These are phyloP conservation scores for Tulasnella sp. DNA, from an alignment of 768 basidiomycete species.

Conservation along the genomic window DNA sequence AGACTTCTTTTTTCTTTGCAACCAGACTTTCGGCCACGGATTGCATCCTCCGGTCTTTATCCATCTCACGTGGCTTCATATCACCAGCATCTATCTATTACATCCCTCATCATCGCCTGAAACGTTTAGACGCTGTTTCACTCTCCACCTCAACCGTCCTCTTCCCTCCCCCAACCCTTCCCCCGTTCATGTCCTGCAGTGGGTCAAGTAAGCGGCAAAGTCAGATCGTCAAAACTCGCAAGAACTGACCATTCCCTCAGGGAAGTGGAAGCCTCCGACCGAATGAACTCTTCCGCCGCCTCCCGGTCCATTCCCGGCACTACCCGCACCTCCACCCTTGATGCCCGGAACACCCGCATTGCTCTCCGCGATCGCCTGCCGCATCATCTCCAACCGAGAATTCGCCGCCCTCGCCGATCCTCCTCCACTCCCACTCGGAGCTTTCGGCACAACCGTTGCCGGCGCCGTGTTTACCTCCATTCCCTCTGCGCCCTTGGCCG, in stretches of 20 bases:
- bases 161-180: background rate
- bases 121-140: background rate
- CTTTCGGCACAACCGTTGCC: background rate
- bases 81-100: background rate
- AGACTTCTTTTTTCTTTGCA: too few relatives aligned
- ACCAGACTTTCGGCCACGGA: too few relatives aligned
- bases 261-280: background rate
- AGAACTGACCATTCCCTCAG: background rate
- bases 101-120: background rate
- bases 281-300: background rate
- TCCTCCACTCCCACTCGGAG: background rate
- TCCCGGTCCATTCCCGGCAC: background rate
- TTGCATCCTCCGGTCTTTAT: too few relatives aligned
- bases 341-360: background rate
- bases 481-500: background rate
- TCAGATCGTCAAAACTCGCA: background rate
- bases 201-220: background rate
- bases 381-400: background rate
- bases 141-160: background rate
- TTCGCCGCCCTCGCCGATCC: background rate
- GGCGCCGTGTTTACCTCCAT: background rate
- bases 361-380: background rate
- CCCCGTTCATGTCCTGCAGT: too few relatives aligned
- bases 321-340: background rate
- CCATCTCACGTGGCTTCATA: too few relatives aligned